phyloP scores from a whole-genome alignment of 495 filamentous ascomycete species.

The Penicillium angulare region DNA sequence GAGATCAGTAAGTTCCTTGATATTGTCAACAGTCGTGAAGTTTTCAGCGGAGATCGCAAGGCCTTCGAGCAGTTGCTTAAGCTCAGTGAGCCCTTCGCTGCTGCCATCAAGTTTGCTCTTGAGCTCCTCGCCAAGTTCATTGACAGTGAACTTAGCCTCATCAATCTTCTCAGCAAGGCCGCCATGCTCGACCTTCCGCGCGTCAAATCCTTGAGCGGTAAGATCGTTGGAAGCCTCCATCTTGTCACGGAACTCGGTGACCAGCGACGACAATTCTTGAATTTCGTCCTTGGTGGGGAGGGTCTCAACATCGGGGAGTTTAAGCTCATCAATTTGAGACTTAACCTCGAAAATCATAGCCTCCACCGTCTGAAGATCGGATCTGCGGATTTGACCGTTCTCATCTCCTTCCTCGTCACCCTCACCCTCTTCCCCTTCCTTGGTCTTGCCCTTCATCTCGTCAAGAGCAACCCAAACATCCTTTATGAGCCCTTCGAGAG shows the following conservation, averaged over 20 bases:
- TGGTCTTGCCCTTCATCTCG: constrained; percentile 63
- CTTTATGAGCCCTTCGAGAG: constrained; percentile 72
- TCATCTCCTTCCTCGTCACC: constrained; percentile 47
- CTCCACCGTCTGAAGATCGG: constrained; percentile 74
- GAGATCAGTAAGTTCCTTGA: constrained; percentile 77
- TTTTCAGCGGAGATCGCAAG: constrained; percentile 60
- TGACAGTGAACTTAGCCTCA: constrained; percentile 54
- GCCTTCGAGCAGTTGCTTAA: constrained; percentile 60
- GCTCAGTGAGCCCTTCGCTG: constrained; percentile 51
- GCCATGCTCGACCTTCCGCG: constrained; percentile 65
- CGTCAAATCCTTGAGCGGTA: constrained; percentile 76
- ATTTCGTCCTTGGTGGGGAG: constrained; percentile 61
- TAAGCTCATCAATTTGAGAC: constrained; percentile 66
- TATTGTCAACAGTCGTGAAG: constrained; percentile 56
- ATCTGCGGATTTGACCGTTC: constrained; percentile 68
- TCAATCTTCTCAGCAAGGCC: constrained; percentile 56
- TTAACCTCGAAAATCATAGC: constrained; percentile 79
- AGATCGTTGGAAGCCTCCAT: constrained; percentile 67
- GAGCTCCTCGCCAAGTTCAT: constrained; percentile 64
- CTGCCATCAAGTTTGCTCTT: constrained; percentile 61
- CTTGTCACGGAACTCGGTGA: constrained; percentile 69
- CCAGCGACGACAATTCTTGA: constrained; percentile 62
- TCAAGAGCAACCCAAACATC: constrained; percentile 72
- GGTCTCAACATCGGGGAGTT: constrained; percentile 61
- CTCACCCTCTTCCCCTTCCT: constrained; percentile 53